Conservation (phyloP, 1,139 yeast genomes). For the Suhomyces bokatorum region DNA sequence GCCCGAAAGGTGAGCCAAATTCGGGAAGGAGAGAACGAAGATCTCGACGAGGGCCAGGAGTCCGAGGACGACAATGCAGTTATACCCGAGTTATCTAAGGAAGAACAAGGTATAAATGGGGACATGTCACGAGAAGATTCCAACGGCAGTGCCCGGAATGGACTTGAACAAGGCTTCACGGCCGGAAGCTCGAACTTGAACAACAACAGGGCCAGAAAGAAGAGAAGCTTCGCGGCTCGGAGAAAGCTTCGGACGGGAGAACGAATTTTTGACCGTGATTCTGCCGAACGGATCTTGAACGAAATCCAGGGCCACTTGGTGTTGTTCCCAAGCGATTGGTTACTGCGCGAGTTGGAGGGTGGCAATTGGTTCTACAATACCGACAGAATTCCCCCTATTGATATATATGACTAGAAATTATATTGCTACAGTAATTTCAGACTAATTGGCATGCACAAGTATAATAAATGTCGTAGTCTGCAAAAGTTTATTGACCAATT, state of each 20-base stretch:
- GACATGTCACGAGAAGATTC: neutral
- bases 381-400: conserved; percentile 93
- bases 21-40: conserved; percentile 7
- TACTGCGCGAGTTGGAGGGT: conserved; percentile 77
- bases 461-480: too few relatives aligned
- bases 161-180: conserved; percentile 5
- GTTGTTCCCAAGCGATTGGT: conserved; percentile 89
- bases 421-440: too few relatives aligned
- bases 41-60: conserved; percentile 8
- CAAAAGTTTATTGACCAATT: too few relatives aligned
- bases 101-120: neutral
- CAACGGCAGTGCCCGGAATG: neutral
- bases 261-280: conserved; percentile 66
- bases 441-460: too few relatives aligned
- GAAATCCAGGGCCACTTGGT: conserved; percentile 90
- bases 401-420: conserved; percentile 70
- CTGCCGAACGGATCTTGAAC: conserved; percentile 71
- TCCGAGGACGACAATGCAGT: conserved; percentile 1
- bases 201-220: conserved; percentile 5
- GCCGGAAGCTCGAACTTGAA: conserved; percentile 1
- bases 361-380: conserved; percentile 95
- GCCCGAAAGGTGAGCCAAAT: neutral
- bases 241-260: conserved; percentile 48
- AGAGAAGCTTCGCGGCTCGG: conserved; percentile 38
- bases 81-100: neutral